Evolutionary conservation across 768 basidiomycete genomes (phyloP), one percentile per base, ranked within the genome.

Genomic region (Lentinula sp.): DNA sequence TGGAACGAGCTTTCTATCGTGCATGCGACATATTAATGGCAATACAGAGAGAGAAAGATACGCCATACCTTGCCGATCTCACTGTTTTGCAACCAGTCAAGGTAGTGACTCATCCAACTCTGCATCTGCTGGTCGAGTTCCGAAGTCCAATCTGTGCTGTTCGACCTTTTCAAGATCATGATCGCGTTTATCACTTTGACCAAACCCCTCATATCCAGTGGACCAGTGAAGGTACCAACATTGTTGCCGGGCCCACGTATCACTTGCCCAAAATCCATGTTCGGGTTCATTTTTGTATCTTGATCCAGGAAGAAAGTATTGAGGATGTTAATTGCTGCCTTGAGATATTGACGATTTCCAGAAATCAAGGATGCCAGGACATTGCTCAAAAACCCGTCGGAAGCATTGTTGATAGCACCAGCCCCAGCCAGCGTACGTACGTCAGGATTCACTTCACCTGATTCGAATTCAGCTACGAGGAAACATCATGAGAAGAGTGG

Each of bases 261-360:
- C 9, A 81, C 69, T 68, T 85, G 84, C 0, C 81, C 82, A 64
- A 73, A 85, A 61, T 84, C 76, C 67, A 85, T 72, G 68, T 82
- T 81, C 12, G 82, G 83, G 64, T 79, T 77, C 79, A 85, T 81
- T 12, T 66, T 71, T 3, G 82, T 83, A 5, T 66, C 60, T 2
- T 74, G 45, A 20, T 73, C 59, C 41, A 84, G 65, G 72, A 85
- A 85, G 70, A 80, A 84, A 6, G 73, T 61, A 48, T 81, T 71
- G 57, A 83, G 72, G 61, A 72, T 70, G n/a, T 63, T 60, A 10
- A 68, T 74, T 12, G 74, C 77, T 39, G 72, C 74, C 57, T 72
- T 68, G 13, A 77, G 70, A 66, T 76, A 77, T 5, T 67, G 50
- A 8, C 69, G 52, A n/a, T 73, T 66, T 66, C 65, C 66, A 20